phyloP scores from a whole-genome alignment of 1,284 basidiomycete genomes.

The Rhodotorula glutinis region DNA sequence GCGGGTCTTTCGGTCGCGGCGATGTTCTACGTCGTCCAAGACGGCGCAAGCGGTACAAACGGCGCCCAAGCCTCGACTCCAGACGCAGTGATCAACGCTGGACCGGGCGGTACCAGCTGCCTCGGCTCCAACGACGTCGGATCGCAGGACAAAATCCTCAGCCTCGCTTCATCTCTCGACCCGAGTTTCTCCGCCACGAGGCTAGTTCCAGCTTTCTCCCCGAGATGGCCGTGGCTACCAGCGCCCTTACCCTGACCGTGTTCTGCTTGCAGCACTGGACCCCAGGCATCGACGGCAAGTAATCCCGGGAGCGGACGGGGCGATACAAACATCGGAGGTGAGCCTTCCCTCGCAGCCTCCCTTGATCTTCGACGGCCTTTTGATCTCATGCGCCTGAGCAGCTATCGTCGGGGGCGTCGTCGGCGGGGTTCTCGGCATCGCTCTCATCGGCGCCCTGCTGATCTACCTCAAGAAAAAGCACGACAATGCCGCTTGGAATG shows the following conservation, averaged over 20 bases:
- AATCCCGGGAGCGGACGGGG: neutral
- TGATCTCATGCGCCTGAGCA: no score
- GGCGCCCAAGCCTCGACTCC: slow-evolving; percentile 25
- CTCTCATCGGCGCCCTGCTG: slow-evolving; percentile 8
- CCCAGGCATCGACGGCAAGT: no score
- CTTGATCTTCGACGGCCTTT: no score
- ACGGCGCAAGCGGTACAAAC: slow-evolving; percentile 13
- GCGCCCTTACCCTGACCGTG: no score
- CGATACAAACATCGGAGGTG: slow-evolving; percentile 13
- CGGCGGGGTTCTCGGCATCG: slow-evolving; percentile 17
- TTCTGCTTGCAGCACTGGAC: no score
- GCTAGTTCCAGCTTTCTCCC: neutral
- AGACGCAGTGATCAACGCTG: slow-evolving; percentile 16
- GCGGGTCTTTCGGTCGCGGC: slow-evolving; percentile 16
- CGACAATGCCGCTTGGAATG: slow-evolving; percentile 1
- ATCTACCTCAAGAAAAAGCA: slow-evolving; percentile 29
- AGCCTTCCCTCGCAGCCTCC: no score
- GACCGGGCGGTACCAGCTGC: slow-evolving; percentile 4
- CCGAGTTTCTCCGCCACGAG: slow-evolving; percentile 11
- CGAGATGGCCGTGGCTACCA: no score
- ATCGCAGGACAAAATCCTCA: neutral
- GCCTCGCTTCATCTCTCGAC: slow-evolving; percentile 15
- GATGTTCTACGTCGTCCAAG: slow-evolving; percentile 22
- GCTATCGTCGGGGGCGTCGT: slow-evolving; percentile 33
- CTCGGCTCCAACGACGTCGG: slow-evolving; percentile 16